Conservation (phyloP, 1,139 yeast genomes). For the Candida glucosophila region DNA sequence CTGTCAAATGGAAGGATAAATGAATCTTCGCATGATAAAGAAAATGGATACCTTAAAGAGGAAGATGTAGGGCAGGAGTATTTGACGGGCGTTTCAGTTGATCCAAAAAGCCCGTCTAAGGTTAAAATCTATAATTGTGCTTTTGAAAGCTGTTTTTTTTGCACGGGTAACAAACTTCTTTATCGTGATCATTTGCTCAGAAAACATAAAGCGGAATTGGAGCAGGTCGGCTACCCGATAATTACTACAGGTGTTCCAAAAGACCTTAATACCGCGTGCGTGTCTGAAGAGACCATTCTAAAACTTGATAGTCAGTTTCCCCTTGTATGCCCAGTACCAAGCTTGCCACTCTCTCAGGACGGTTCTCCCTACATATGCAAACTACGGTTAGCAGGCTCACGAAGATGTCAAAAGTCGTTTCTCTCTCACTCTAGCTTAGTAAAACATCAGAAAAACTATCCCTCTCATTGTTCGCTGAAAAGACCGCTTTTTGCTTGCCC, state of each 20-base stretch:
- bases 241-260: slow-evolving; percentile 4
- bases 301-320: slow-evolving; percentile 20
- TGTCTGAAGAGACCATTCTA: slow-evolving; percentile 7
- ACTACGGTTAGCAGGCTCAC: slow-evolving; percentile 3
- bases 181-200: slow-evolving; percentile 25
- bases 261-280: too few relatives aligned
- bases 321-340: slow-evolving; percentile 15
- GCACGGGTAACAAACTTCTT: slow-evolving; percentile 22
- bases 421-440: slow-evolving; percentile 10
- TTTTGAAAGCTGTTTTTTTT: slow-evolving; percentile 19
- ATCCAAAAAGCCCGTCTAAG: too few relatives aligned
- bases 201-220: slow-evolving; percentile 16
- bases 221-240: slow-evolving; percentile 27
- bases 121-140: slow-evolving; percentile 18
- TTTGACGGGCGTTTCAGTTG: too few relatives aligned
- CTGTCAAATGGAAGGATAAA: too few relatives aligned
- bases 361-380: slow-evolving; percentile 13
- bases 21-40: too few relatives aligned
- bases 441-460: slow-evolving; percentile 13
- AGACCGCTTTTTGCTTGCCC: slow-evolving; percentile 31
- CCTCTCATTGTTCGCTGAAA: slow-evolving; percentile 17
- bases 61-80: too few relatives aligned
- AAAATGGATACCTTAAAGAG: too few relatives aligned
- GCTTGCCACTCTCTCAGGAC: slow-evolving; percentile 15
- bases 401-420: slow-evolving; percentile 13